Evolutionary conservation across 2,329 filamentous ascomycete species (phyloP), one percentile per base, ranked within the genome.

Genomic region (Xylariomycetidae sp.): DNA sequence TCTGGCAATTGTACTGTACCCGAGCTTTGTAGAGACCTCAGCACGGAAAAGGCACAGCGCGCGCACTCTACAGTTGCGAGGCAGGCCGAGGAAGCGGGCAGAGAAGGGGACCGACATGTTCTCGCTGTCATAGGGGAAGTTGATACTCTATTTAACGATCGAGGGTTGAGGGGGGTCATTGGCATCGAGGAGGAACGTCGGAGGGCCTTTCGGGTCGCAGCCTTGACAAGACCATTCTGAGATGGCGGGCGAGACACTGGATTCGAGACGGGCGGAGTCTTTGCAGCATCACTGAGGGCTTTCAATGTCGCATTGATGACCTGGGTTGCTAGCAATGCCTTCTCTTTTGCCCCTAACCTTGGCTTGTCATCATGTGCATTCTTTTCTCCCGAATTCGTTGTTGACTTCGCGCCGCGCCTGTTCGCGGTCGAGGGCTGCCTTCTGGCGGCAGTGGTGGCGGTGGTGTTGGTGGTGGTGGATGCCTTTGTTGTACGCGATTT

Each of bases 271-370:
- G 57, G 44, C 4, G 60, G 41, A 3, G 64, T 58, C 53, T 80
- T 88, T 14, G 78, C 67, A 0, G 78, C 78, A 36, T 85, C 79
- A n/a, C 72, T 70, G 4, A 90, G 68, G 8, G 74, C 69, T 50
- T 85, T 88, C 25, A 89, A 66, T 2, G 80, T 71, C 6, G 68
- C 66, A 54, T 89, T 90, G 49, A 88, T 77, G 22, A 87, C 68
- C 41, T 88, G 76, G 0, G 84, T 87, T 10, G 85, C 84, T 22
- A 89, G 62, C 27, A 75, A 67, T 31, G 78, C 79, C 55, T 72
- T 77, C 37, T 87, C 82, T 46, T 72, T 76, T 5, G 66, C 53
- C 4, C 70, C 62, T 18, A 82, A 56, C 29, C 62, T 55, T 56
- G 20, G 67, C 45, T 41, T 57, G 44, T 14, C 37, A 29, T 31